Base-by-base conservation (phyloP, 2,329 filamentous ascomycete species). In the Pseudogymnoascus sp. region DNA sequence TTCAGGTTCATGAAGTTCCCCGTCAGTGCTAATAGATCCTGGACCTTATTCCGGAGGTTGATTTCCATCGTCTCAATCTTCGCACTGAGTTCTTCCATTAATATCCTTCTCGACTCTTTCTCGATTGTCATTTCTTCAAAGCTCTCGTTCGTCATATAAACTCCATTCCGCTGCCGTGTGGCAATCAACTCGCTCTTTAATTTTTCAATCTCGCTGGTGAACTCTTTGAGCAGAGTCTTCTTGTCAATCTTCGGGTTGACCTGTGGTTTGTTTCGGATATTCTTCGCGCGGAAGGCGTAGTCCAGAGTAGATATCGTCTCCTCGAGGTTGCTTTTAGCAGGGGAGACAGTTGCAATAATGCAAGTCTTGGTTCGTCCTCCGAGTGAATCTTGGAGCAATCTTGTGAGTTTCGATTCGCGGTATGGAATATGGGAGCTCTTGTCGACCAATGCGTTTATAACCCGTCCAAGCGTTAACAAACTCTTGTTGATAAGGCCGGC, bases 401-500 rank as follows among this genome's bases (percentile, higher is more conserved):
- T 85, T 2, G 94, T 99, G 69, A 99, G 84, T 73, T 99, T 99
- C 2, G 94, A 99, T 75, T 99, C 95, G 68, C 94, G 82, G 74
- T 85, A 85, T 1, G 94, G 95, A 66, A 99, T 97, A 70, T 99
- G 94, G 0, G 87, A 82, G 72, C 86, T 87, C 68, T 87, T 88
- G 72, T 99, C 95, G 22, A 97, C 94, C 11, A 99, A 82, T 0
- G 94, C 94, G 72, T 99, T 99, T 76, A 99, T 99, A 66, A 99
- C 94, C 66, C 94, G 87, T 6, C 94, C 94, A 2, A 99, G 82
- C 2, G 94, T 99, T 63, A 99, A 82, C 67, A 99, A 78, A 72
- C 91, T 96, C 79, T 97, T 97, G 79, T 99, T 99, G 79, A 99
- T 99, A 60, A 99, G 78, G 15, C 95, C 94, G 39, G 94, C 94